Evolutionary conservation across 805 yeast genomes (phyloP), one percentile per base, ranked within the genome.

Genomic region (Zygoascus biomembranicola): DNA sequence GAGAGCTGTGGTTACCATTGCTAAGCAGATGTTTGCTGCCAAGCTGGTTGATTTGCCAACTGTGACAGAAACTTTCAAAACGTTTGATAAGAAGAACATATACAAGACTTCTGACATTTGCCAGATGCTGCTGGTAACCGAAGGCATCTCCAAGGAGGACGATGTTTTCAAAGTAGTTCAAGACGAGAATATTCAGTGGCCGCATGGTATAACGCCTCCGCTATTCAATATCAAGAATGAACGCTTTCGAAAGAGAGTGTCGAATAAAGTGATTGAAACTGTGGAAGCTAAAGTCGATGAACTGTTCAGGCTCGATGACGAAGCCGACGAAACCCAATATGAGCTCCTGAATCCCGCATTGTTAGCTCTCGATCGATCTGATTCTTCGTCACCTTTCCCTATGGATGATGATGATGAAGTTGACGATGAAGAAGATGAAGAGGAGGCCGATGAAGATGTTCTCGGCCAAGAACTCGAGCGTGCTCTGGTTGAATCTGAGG

Each of bases 1-100:
- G 45, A 80, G 88, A 55, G 97, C 97, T 0, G 77, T 88, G 19
- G 80, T 92, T 2, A 76, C 78, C 20, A 77, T 94, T n/a, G 79
- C 81, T 55, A 84, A 81, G 45, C 76, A 80, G 13, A 67, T 82
- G 56, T 92, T 87, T 66, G 89, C 87, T 6, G 97, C 95, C 0
- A 82, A 88, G 57, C 71, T 94, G 37, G 80, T 94, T n/a, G 92
- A 90, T 61, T 72, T 94, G 57, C 99, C 99, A 0, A 87, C 96
- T 0, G 69, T 90, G 3, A 78, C 87, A 9, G 99, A 94, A 66
- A 80, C 87, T 6, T 88, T 85, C 66, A 94, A 94, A 69, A 83
- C 96, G 5, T 79, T 90, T 23, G 99, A 94, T 66, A 79, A 81
- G 63, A 92, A 92, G 66, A 94, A 89, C 64, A 78, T 94, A 26